Conservation (phyloP, 345 rosid species). For the Rhizophora mangle region DNA sequence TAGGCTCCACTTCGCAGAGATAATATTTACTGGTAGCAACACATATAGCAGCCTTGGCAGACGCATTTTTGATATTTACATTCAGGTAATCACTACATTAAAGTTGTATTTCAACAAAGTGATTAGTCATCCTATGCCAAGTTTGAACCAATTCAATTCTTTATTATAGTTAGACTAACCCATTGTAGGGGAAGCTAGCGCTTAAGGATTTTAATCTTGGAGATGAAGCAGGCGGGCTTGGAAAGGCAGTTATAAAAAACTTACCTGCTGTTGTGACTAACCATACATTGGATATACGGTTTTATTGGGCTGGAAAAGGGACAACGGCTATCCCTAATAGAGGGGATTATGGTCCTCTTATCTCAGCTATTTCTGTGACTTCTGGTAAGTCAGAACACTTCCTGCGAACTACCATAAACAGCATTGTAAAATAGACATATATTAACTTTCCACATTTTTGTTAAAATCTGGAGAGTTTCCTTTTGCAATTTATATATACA, state of each 20-base stretch:
- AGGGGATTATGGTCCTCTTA: conserved; percentile 23
- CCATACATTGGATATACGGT: conserved; percentile 13
- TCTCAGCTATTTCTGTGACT: conserved; percentile 19
- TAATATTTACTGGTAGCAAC: too few relatives aligned
- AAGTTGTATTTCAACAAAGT: too few relatives aligned
- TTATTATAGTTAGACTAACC: neutral
- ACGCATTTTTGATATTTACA: too few relatives aligned
- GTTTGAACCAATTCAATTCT: neutral
- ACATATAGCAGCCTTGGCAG: too few relatives aligned
- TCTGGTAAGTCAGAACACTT: conserved; percentile 8
- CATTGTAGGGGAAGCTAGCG: neutral
- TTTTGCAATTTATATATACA: too few relatives aligned
- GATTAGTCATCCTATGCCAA: too few relatives aligned
- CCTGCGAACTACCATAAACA: too few relatives aligned
- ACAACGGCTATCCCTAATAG: conserved; percentile 7
- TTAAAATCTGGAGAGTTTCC: too few relatives aligned
- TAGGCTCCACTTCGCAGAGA: too few relatives aligned
- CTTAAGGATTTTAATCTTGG: conserved; percentile 12
- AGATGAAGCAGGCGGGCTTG: conserved; percentile 13
- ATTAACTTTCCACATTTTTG: too few relatives aligned
- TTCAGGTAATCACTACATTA: too few relatives aligned
- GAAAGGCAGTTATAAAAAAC: conserved; percentile 6
- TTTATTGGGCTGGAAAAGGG: conserved; percentile 25
- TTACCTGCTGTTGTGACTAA: conserved; percentile 16
- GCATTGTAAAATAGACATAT: too few relatives aligned